Conservation (phyloP, 768 basidiomycete genomes). For the Podaxis rugospora region DNA sequence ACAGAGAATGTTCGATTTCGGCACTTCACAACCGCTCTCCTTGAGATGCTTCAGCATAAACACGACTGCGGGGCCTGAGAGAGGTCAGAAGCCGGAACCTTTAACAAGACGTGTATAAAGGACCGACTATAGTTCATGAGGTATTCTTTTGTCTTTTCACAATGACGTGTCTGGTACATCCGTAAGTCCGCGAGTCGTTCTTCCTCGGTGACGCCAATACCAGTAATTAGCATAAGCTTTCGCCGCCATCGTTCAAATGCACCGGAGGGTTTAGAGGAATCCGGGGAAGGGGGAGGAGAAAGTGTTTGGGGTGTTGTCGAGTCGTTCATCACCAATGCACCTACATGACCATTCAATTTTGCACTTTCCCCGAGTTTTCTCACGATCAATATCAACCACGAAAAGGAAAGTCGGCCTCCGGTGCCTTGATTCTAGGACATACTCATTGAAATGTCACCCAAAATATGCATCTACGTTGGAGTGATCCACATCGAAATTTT, state of each 20-base stretch:
- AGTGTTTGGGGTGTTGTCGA: slow-evolving; percentile 15
- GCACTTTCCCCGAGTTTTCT: slow-evolving; percentile 5
- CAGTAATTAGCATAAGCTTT: slow-evolving; percentile 42
- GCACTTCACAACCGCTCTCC: slow-evolving; percentile 66
- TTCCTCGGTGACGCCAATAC: slow-evolving; percentile 42
- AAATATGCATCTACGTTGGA: neutral
- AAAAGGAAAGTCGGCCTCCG: neutral
- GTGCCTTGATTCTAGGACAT: neutral
- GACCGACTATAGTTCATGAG: slow-evolving; percentile 67
- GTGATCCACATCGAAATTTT: neutral
- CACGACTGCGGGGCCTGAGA: slow-evolving; percentile 73
- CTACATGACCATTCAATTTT: slow-evolving; percentile 2
- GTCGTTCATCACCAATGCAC: slow-evolving; percentile 22
- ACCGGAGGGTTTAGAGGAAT: slow-evolving; percentile 19
- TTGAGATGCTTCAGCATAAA: slow-evolving; percentile 94
- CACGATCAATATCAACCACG: neutral
- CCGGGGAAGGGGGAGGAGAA: slow-evolving; percentile 16
- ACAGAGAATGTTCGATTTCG: slow-evolving; percentile 74
- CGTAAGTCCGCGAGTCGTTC: slow-evolving; percentile 39
- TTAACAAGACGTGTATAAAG: slow-evolving; percentile 12
- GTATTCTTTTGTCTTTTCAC: slow-evolving; percentile 68
- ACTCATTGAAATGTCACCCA: neutral
- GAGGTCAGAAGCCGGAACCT: neutral
- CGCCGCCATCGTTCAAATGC: slow-evolving; percentile 48
- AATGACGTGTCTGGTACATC: slow-evolving; percentile 34